Base-by-base conservation (phyloP, 495 filamentous ascomycete genomes). In the Entonaema liquescens region DNA sequence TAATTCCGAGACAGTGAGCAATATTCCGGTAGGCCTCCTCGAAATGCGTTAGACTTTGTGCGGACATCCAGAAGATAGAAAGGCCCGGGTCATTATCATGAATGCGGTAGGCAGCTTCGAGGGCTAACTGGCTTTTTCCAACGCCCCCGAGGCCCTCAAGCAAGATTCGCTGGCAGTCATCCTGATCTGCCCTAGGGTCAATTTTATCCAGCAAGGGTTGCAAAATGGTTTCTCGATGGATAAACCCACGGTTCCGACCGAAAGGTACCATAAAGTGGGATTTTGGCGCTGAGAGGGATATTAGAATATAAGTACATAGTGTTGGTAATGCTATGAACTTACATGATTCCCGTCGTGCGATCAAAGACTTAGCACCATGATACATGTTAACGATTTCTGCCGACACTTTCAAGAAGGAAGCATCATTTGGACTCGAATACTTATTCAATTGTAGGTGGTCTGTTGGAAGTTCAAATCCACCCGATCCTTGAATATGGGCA, bases 101-200 rank as follows among this genome's bases (percentile, higher is more conserved):
- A 19, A 80, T 72, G 5, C 75, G 78, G 73, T 83, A 86, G 17
- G 77, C 78, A 58, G 79, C 82, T 70, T 88, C 83, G 54, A 89
- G 84, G 1, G 86, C 85, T 52, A 87, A 80, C 62, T 88, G 83
- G 0, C 84, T 85, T 73, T 88, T 88, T 8, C 83, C 86, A 50
- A 71, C 59, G 8, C 74, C 74, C 77, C 85, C 84, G 7, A 86
- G 80, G 19, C 84, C 84, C 31, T 82, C 80, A 50, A 87, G 67
- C 3, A 77, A 81, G 31, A 76, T 77, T 25, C 81, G 74, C 13
- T 81, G 82, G 33, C 76, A 82, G 19, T 79, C 56, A 64, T 57
- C 53, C 25, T 52, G 42, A 44, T 40, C 65, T 50, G 49, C 56
- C 21, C 56, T 59, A 19, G 65, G 59, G 49, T 67, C 26, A 52